Base-by-base conservation (phyloP, 2,329 filamentous ascomycete genomes). In the Teratosphaeria destructans region DNA sequence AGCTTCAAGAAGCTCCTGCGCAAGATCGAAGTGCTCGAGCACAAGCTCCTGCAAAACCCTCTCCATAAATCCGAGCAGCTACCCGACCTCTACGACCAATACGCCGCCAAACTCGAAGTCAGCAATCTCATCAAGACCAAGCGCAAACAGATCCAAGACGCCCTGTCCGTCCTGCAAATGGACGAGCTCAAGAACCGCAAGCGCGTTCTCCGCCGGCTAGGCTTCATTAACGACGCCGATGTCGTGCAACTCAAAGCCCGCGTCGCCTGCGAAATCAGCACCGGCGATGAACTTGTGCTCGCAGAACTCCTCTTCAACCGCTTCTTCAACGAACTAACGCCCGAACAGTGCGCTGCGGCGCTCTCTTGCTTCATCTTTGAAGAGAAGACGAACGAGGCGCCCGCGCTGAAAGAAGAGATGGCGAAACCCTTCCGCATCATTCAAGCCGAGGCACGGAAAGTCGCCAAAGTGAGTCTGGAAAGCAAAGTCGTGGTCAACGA, bases 291-390 rank as follows among this genome's bases (percentile, higher is more conserved):
- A 73, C 80, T 99, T 52, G 85, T 99, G 64, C 82, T 99, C 5
- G 91, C 89, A 12, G 94, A 99, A 74, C 81, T 99, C 32, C 82
- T 99, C 0, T 97, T 99, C 75, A 95, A 97, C 74, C 85, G 92
- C 47, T 97, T 96, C 81, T 99, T 99, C 82, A 99, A 97, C 72
- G 92, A 96, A 71, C 79, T 97, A 52, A 86, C 86, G 0, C 91
- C 94, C 0, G 93, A 97, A 73, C 83, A 93, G 65, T 89, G 87
- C 67, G 94, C 94, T 1, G 84, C 93, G 0, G 85, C 92, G 5
- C 81, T 99, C 61, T 95, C 90, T 68, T 92, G 90, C 70, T 97
- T 99, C 77, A 94, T 99, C 65, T 96, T 97, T 66, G 95, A 99
- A 71, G 94, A 99, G 77, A 96, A 95, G 79, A 86, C 89, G 55